A percentile compares a stretch with the other conserved stretches of the same genome.
Evolutionary conservation across 805 yeast genomes (phyloP).

Genomic region (Ogataea paradorogensis): DNA sequence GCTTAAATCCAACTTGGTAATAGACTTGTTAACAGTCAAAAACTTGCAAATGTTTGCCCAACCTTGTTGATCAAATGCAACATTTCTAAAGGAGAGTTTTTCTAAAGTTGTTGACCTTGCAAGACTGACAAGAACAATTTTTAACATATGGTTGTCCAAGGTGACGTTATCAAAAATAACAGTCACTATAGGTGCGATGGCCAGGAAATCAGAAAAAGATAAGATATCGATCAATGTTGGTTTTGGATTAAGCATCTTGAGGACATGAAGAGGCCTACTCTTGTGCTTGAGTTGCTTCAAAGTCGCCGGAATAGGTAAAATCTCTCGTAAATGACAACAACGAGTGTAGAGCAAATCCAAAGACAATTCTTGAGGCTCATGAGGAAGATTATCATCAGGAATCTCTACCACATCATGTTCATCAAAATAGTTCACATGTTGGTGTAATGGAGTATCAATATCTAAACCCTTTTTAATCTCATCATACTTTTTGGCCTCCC

Average conservation of each 20-base stretch:
- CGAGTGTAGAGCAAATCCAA: conserved; percentile 50
- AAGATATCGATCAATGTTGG: conserved; percentile 57
- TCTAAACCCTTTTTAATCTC: conserved; percentile 33
- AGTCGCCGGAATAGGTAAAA: conserved; percentile 49
- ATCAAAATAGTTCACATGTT: conserved; percentile 38
- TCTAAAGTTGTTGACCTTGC: conserved; percentile 43
- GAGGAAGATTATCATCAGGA: conserved; percentile 12
- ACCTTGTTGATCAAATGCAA: conserved; percentile 49
- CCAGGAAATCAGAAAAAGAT: conserved; percentile 55
- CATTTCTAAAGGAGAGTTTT: conserved; percentile 53
- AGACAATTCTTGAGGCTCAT: conserved; percentile 29
- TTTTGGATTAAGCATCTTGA: conserved; percentile 54
- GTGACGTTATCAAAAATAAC: conserved; percentile 57
- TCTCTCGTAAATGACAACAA: conserved; percentile 49
- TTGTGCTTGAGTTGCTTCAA: conserved; percentile 52
- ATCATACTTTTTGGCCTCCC: conserved; percentile 16
- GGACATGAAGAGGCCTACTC: conserved; percentile 48
- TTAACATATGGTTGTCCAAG: conserved; percentile 52
- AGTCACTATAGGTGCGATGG: conserved; percentile 54
- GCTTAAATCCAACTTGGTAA: conserved; percentile 53
- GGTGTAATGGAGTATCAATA: conserved; percentile 67
- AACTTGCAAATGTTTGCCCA: conserved; percentile 53
- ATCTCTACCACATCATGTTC: conserved; percentile 4
- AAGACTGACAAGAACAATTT: conserved; percentile 46
- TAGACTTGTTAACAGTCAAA: conserved; percentile 38